phyloP scores from a whole-genome alignment of 176 grass and related monocot species.

The Tillandsia fasciculata region DNA sequence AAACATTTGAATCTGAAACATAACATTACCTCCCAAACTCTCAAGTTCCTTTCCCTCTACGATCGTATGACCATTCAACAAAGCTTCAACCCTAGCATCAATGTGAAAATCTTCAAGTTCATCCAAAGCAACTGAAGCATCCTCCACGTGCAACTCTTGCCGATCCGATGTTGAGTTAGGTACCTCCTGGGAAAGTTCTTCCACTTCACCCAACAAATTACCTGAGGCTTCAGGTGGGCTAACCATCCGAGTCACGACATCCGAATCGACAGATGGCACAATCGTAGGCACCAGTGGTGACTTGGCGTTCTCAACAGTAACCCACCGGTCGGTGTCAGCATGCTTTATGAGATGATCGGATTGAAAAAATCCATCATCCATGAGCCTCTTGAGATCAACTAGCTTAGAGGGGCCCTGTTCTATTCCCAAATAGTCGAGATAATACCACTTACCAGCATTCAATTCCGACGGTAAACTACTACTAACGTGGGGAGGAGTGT shows the following conservation, averaged over 20 bases:
- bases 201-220: constrained; percentile 63
- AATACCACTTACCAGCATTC: constrained; percentile 71
- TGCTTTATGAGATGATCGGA: constrained; percentile 99
- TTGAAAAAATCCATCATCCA: constrained; percentile 76
- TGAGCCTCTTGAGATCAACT: constrained; percentile 52
- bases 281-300: constrained; percentile 57
- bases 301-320: constrained; percentile 85
- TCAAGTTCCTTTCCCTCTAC: constrained; percentile 66
- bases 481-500: constrained; percentile 74
- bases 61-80: constrained; percentile 62
- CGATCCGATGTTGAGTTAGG: constrained; percentile 22
- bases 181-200: constrained; percentile 31
- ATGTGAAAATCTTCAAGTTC: constrained; percentile 59
- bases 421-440: constrained; percentile 71
- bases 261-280: constrained; percentile 39
- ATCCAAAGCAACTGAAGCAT: constrained; percentile 31
- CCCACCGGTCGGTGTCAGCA: constrained; percentile 61
- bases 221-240: constrained; percentile 48
- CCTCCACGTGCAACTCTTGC: constrained; percentile 31
- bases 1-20: constrained; percentile 9
- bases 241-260: constrained; percentile 37
- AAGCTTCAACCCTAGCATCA: constrained; percentile 62
- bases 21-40: constrained; percentile 77
- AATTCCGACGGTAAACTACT: constrained; percentile 26
- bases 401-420: constrained; percentile 89